Percentiles rank a stretch among this genome's conserved stretches.
Evolutionary conservation across 2,329 filamentous ascomycete species (phyloP).

Genomic region (Paracoccidioides lutzii): DNA sequence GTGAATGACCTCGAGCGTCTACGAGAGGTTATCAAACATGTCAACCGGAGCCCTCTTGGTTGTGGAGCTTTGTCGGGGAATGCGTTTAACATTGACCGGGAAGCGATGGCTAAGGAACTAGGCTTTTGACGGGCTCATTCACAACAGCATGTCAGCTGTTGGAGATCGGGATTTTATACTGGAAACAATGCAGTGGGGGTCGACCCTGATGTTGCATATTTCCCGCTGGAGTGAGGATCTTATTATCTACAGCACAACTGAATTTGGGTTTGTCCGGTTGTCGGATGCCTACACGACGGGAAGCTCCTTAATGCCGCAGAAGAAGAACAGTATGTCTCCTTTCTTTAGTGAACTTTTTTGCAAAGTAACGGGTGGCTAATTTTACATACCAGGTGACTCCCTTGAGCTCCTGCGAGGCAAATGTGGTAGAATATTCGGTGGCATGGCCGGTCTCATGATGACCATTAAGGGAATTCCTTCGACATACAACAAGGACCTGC

Average conservation of each 20-base stretch:
- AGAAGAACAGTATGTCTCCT: slow-evolving; percentile 50
- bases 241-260: slow-evolving; percentile 65
- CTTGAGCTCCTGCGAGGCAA: slow-evolving; percentile 68
- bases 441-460: slow-evolving; percentile 69
- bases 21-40: slow-evolving; percentile 56
- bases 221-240: slow-evolving; percentile 74
- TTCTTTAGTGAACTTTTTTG: neutral
- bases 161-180: slow-evolving; percentile 71
- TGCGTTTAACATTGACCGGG: slow-evolving; percentile 68
- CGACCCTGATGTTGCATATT: slow-evolving; percentile 66
- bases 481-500: slow-evolving; percentile 86
- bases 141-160: slow-evolving; percentile 66
- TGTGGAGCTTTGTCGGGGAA: slow-evolving; percentile 71
- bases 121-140: slow-evolving; percentile 66
- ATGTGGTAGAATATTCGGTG: slow-evolving; percentile 61
- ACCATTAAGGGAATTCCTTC: slow-evolving; percentile 62
- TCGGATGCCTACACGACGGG: slow-evolving; percentile 73
- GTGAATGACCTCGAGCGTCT: slow-evolving; percentile 63
- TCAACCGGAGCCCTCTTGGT: slow-evolving; percentile 60
- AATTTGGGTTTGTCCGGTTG: slow-evolving; percentile 63
- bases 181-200: slow-evolving; percentile 69
- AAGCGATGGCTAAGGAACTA: slow-evolving; percentile 64
- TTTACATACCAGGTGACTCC: slow-evolving; percentile 37
- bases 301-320: slow-evolving; percentile 66
- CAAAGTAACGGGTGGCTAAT: neutral